Evolutionary conservation across 176 grass and related monocot genomes (phyloP).

Genomic region (Eleusine indica): DNA sequence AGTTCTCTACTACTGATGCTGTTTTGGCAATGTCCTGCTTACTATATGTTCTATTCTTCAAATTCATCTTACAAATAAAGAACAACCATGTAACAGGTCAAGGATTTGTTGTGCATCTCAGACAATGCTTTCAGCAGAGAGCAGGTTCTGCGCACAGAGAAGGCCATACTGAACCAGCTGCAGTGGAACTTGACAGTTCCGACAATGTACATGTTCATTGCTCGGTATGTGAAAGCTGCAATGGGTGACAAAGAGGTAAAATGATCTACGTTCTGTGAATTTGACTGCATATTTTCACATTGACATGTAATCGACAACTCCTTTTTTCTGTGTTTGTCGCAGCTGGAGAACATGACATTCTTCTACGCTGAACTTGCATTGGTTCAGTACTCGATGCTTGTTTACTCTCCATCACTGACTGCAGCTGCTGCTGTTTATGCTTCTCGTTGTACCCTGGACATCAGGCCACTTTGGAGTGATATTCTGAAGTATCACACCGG

Average conservation of each 20-base stretch:
- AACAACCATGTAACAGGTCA: slow-evolving; percentile 38
- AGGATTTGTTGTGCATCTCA: slow-evolving; percentile 59
- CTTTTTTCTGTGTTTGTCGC: not conserved
- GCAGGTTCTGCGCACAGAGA: slow-evolving; percentile 62
- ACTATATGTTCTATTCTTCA: not conserved
- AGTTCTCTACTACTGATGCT: slow-evolving; percentile 12
- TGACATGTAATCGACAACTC: not conserved
- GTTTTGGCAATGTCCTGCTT: not conserved
- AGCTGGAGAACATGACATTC: slow-evolving; percentile 82
- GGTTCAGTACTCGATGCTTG: slow-evolving; percentile 59
- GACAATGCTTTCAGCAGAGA: slow-evolving; percentile 49
- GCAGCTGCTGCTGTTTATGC: slow-evolving; percentile 50
- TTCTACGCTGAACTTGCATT: slow-evolving; percentile 72
- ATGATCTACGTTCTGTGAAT: not conserved
- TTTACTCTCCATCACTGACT: slow-evolving; percentile 52
- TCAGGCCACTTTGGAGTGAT: slow-evolving; percentile 45
- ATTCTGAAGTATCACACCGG: slow-evolving; percentile 48
- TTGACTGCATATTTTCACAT: slow-evolving; percentile 1
- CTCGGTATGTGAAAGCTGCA: slow-evolving; percentile 65
- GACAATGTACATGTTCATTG: slow-evolving; percentile 68
- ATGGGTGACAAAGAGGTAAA: slow-evolving; percentile 47
- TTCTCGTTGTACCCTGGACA: slow-evolving; percentile 39
- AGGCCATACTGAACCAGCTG: slow-evolving; percentile 60
- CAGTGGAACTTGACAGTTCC: slow-evolving; percentile 83
- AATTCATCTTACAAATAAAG: slow-evolving; percentile 10